Conservation (phyloP, 768 basidiomycete genomes). For the Inosperma sp. region DNA sequence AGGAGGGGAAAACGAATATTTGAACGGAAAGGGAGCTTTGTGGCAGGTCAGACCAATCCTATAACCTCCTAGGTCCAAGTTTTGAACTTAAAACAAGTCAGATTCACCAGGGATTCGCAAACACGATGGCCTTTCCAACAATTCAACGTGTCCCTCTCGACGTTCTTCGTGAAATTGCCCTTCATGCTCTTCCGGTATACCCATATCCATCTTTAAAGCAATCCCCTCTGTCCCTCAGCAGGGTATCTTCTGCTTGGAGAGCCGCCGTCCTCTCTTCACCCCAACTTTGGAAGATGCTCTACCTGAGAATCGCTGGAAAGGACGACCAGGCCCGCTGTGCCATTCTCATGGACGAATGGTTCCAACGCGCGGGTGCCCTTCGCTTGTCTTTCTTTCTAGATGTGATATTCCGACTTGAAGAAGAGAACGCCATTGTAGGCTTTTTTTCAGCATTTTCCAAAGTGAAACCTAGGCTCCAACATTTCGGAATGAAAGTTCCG, state of each 20-base stretch:
- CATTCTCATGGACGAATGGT: neutral
- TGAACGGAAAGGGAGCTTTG: no score
- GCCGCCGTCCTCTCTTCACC: neutral
- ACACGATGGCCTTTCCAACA: neutral
- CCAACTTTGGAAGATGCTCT: neutral
- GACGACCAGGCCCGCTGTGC: neutral
- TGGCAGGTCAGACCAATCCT: no score
- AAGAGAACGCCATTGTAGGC: neutral
- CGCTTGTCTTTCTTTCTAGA: neutral
- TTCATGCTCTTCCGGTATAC: neutral
- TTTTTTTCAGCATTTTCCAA: neutral
- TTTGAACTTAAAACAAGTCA: no score
- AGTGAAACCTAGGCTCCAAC: neutral
- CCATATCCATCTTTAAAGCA: neutral
- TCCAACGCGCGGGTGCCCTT: neutral
- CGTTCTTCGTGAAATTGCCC: neutral
- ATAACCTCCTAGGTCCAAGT: no score
- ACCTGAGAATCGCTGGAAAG: neutral
- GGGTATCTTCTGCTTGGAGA: conserved; percentile 1
- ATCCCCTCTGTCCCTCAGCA: neutral
- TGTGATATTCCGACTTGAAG: neutral
- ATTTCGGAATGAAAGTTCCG: neutral
- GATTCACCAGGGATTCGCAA: no score
- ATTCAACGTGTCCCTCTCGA: neutral
- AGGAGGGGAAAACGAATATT: no score